phyloP scores from a whole-genome alignment of 371 early-diverging fungal species.

The Blakeslea trispora region DNA sequence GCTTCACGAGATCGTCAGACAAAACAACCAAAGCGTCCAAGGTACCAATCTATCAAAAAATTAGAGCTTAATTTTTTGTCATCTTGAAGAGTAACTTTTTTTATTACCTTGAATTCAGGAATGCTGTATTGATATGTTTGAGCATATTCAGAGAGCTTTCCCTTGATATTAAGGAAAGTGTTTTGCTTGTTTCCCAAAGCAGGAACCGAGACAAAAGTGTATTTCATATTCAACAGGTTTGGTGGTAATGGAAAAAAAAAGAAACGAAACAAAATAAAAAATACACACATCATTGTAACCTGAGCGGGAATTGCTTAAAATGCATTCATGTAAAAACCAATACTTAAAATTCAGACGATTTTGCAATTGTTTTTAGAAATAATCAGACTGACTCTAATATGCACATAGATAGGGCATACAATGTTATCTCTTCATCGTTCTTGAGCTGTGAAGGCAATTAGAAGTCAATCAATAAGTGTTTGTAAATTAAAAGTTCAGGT shows the following conservation, averaged over 20 bases:
- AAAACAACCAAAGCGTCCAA: slow-evolving; percentile 87
- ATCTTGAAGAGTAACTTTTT: no score
- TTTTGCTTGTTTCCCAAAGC: slow-evolving; percentile 50
- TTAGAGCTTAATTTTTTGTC: background rate
- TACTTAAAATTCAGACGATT: background rate
- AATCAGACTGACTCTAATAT: no score
- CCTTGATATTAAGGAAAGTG: slow-evolving; percentile 46
- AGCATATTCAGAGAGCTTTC: slow-evolving; percentile 46
- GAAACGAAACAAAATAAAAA: slow-evolving; percentile 1
- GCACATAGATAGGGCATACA: no score
- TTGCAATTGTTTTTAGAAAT: no score
- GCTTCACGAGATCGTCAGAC: slow-evolving; percentile 91
- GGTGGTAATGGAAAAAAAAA: no score
- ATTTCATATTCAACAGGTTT: slow-evolving; percentile 34
- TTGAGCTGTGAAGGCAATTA: no score
- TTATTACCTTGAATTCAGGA: slow-evolving; percentile 60
- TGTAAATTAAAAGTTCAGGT: no score
- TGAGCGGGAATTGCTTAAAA: background rate
- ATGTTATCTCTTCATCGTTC: no score
- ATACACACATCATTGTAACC: background rate
- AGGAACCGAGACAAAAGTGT: slow-evolving; percentile 54
- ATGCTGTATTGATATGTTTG: slow-evolving; percentile 38
- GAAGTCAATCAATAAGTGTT: no score
- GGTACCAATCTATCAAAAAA: slow-evolving; percentile 79
- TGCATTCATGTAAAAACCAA: background rate